A percentile compares a stretch with the other conserved stretches of the same genome.
Conservation (phyloP, 1,284 basidiomycete genomes). For the Tilletia caries region DNA sequence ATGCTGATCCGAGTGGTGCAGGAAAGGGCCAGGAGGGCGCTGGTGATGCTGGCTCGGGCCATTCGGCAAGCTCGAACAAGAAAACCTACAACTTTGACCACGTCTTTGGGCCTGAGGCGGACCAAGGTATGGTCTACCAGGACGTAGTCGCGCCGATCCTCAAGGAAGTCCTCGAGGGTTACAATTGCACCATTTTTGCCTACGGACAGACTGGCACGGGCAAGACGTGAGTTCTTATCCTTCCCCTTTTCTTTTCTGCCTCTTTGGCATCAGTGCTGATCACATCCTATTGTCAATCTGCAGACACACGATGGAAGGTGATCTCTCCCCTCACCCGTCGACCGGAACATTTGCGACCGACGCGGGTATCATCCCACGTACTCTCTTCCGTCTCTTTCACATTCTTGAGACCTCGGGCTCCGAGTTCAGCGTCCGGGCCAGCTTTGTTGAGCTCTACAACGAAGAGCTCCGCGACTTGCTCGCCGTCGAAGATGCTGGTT, state of each 20-base stretch:
- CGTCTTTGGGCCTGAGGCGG: conserved; percentile 91
- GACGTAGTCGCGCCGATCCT: conserved; percentile 90
- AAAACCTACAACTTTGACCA: conserved; percentile 51
- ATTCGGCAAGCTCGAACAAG: conserved; percentile 20
- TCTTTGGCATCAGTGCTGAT: neutral
- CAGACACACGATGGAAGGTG: conserved; percentile 52
- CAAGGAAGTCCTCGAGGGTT: conserved; percentile 86
- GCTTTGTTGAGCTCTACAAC: conserved; percentile 97
- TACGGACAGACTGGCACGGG: conserved; percentile 99
- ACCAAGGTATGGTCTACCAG: conserved; percentile 85
- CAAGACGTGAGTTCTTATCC: conserved; percentile 73
- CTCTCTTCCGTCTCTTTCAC: conserved; percentile 85
- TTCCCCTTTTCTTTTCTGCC: neutral
- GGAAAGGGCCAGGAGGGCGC: neutral
- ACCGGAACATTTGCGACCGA: conserved; percentile 80
- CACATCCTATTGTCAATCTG: too few species aligned
- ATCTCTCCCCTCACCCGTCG: conserved; percentile 36
- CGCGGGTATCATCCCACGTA: conserved; percentile 97
- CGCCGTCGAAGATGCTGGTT: conserved; percentile 59
- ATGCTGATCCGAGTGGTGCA: too few species aligned
- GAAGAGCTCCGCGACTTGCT: conserved; percentile 71
- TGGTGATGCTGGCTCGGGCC: conserved; percentile 9
- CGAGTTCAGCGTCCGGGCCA: conserved; percentile 91
- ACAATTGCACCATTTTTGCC: conserved; percentile 97
- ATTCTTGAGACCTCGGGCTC: conserved; percentile 67